Evolutionary conservation across 345 rosid genomes (phyloP), one percentile per base, ranked within the genome.

Genomic region (Psidium guajava): DNA sequence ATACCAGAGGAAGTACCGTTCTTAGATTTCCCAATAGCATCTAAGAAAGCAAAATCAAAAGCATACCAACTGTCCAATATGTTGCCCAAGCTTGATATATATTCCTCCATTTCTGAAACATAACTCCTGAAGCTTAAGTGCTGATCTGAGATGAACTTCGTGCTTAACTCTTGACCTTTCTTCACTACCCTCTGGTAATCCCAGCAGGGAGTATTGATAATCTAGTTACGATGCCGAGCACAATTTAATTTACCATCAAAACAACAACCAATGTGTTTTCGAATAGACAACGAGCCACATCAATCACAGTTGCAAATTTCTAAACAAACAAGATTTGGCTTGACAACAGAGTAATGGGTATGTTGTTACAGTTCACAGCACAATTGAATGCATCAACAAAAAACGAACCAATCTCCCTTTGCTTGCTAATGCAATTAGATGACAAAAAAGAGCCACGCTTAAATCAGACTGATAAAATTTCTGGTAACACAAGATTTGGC

Each of bases 61-160:
- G 83, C 89, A 89, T 92, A 97, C 99, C 92, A 94, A 87, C 89
- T 97, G 97, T 50, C 98, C 99, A 47, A 96, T 89, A 87, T 95
- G 98, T 90, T 97, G 98, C 42, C 99, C 98, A n/a, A 96, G 98
- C 92, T 97, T 96, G 86, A 96, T 95, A 88, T 96, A 95, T 83
- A 97, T 92, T 86, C 99, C 99, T 87, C 98, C 99, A 89, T 97
- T 96, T 88, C 83, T 93, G 87, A 96, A 97, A 91, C 98, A 98
- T 24, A 95, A 91, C 73, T 96, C 97, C 88, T 94, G 98, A 87
- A 96, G 99, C 93, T 96, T 96, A 9, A 56, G 91, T 0, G 99
- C 99, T 13, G 99, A 97, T 88, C 99, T 92, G 80, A 94, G 91
- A 88, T 97, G 99, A 88, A 98, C 99, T 91, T 96, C 98, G 85